These are phyloP conservation scores for Talaromyces sp. DNA, from an alignment of 2,329 filamentous ascomycete genomes.

Conservation along the genomic window DNA sequence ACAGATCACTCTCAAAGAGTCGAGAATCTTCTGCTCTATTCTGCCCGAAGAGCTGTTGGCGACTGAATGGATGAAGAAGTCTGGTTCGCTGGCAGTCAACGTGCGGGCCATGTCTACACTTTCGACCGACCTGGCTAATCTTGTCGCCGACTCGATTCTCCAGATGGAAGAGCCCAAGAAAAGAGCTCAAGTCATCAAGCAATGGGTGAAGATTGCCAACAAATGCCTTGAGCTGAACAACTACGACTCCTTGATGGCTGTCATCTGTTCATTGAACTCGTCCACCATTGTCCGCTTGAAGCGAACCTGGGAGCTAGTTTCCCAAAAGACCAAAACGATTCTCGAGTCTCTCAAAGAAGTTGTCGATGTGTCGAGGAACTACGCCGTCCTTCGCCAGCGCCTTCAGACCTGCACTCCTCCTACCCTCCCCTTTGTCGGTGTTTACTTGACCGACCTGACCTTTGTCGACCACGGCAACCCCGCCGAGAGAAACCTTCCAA, in stretches of 20 bases:
- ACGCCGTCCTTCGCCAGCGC: constrained; percentile 75
- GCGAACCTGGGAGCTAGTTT: constrained; percentile 87
- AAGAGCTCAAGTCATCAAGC: constrained; percentile 83
- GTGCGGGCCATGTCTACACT: constrained; percentile 91
- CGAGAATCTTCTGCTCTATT: constrained; percentile 85
- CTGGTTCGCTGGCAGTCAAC: constrained; percentile 72
- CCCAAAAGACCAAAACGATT: constrained; percentile 72
- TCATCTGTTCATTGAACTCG: constrained; percentile 88
- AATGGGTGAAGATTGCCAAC: constrained; percentile 93
- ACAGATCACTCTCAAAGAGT: constrained; percentile 89
- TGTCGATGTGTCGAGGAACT: constrained; percentile 86
- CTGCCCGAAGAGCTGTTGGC: constrained; percentile 86
- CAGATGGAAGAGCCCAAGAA: constrained; percentile 88
- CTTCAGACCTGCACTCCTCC: constrained; percentile 83
- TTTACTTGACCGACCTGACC: constrained; percentile 92
- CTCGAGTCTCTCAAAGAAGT: constrained; percentile 76
- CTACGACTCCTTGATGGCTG: constrained; percentile 94
- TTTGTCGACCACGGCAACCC: constrained; percentile 95
- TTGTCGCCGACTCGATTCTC: constrained; percentile 90
- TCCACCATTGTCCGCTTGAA: constrained; percentile 84
- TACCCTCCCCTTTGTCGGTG: constrained; percentile 91
- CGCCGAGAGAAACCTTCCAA: constrained; percentile 69
- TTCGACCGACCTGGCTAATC: constrained; percentile 85
- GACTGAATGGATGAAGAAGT: constrained; percentile 90
- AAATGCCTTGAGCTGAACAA: constrained; percentile 87